Evolutionary conservation across 2,329 filamentous ascomycete genomes (phyloP).

Genomic region (Lojkania enalia): DNA sequence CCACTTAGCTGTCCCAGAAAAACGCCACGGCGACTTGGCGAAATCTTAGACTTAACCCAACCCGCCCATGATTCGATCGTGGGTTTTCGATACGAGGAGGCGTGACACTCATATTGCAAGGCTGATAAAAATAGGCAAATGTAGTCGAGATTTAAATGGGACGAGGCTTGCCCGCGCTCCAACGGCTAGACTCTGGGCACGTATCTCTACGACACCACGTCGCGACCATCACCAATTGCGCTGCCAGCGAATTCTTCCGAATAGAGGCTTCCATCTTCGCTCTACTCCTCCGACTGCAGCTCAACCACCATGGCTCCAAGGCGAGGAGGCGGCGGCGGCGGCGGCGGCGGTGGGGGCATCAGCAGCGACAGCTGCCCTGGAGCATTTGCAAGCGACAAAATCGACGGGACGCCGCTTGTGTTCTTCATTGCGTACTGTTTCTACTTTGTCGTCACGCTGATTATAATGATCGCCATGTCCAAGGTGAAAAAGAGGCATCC

Average conservation of each 20-base stretch:
- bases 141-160: conserved; percentile 11
- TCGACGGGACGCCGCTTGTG: conserved; percentile 5
- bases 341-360: conserved; percentile 7
- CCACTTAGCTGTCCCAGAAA: conserved; percentile 14
- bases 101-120: conserved; percentile 10
- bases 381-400: conserved; percentile 14
- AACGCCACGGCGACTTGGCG: conserved; percentile 20
- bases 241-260: neutral
- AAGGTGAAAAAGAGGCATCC: conserved; percentile 22
- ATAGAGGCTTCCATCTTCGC: too few species aligned
- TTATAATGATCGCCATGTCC: conserved; percentile 18
- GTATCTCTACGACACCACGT: neutral
- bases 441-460: conserved; percentile 22
- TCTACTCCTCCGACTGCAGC: neutral
- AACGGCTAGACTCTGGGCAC: conserved; percentile 5
- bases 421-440: conserved; percentile 16
- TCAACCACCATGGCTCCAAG: conserved; percentile 27
- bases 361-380: conserved; percentile 16
- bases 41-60: conserved; percentile 13
- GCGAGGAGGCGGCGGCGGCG: conserved; percentile 15
- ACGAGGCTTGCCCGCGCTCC: conserved; percentile 19
- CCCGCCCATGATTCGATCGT: conserved; percentile 19
- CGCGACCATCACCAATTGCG: neutral
- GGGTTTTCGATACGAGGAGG: conserved; percentile 18
- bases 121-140: conserved; percentile 21